Evolutionary conservation across 192 early-diverging fungal genomes (phyloP), one percentile per base, ranked within the genome.

Genomic region (Backusella macrospora): DNA sequence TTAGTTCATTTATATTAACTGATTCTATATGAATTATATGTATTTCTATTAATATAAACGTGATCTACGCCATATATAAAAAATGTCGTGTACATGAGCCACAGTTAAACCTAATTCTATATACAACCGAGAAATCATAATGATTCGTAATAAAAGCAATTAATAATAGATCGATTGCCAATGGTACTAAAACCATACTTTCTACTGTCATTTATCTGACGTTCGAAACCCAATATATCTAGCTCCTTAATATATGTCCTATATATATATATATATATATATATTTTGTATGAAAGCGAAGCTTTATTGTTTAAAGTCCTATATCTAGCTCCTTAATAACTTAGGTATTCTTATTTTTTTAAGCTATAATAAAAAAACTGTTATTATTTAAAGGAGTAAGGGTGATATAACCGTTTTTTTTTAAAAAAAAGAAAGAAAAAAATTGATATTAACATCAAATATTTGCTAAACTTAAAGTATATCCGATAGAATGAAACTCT

Each of bases 41-140:
- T n/a, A 43, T 39, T 65, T 40, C 40, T 48, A 52, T 34, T 39
- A 55, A 71, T 71, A 62, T 44, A 21, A 52, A 45, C 34, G 39
- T 59, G 40, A 21, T 15, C 49, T 15, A 71, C 47, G 70, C 23
- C 47, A 43, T 42, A 14, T 23, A 18, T 34, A 52, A 42, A 18
- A 40, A 62, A 43, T 40, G 39, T 48, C 70, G 47, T 45, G 49
- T 43, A 55, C 15, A 55, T 62, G 21, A 55, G 70, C 39, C 65
- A 66, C 39, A 55, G 42, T 52, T 55, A 71, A 52, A 71, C 52
- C 21, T 43, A 10, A 59, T 48, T 49, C 68, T n/a, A 55, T 40
- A 62, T 45, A 55, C 38, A 71, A 37, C 49, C 65, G 39, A 40
- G 5, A 5, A 43, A 21, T 43, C 48, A 37, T 42, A 42, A 37